A percentile compares a stretch with the other conserved stretches of the same genome.
These are phyloP conservation scores for Cryptosporidium meleagridis DNA, from an alignment of 169 alveolate genomes.

Conservation along the genomic window DNA sequence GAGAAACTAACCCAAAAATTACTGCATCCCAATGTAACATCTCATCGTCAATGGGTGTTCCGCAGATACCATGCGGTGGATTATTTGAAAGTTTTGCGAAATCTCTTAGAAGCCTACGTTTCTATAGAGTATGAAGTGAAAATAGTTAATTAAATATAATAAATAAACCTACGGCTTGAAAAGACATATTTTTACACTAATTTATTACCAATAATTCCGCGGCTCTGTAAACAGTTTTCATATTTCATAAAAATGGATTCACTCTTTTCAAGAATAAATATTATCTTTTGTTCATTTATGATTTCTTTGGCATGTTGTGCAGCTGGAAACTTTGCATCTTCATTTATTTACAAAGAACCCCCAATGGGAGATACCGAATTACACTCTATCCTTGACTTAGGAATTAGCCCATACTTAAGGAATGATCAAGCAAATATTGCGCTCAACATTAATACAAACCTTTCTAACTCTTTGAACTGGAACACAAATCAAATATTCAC, in stretches of 20 bases:
- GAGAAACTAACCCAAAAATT: slow-evolving; percentile 82
- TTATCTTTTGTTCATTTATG: slow-evolving; percentile 76
- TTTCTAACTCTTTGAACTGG: slow-evolving; percentile 75
- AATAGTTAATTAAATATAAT: neutral
- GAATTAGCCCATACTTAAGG: slow-evolving; percentile 76
- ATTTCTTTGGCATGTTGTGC: slow-evolving; percentile 75
- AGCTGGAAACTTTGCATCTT: slow-evolving; percentile 74
- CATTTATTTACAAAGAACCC: slow-evolving; percentile 48
- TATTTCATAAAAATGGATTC: slow-evolving; percentile 76
- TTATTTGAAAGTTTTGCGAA: slow-evolving; percentile 81
- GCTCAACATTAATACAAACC: slow-evolving; percentile 75
- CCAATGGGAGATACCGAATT: slow-evolving; percentile 67
- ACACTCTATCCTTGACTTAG: slow-evolving; percentile 72
- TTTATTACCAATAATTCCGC: neutral
- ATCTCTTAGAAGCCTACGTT: slow-evolving; percentile 82
- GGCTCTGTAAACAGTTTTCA: neutral
- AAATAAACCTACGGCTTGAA: slow-evolving; percentile 69
- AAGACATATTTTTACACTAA: slow-evolving; percentile 21
- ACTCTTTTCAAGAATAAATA: slow-evolving; percentile 76
- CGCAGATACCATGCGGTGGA: slow-evolving; percentile 84
- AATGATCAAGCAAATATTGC: slow-evolving; percentile 79
- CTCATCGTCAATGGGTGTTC: slow-evolving; percentile 85
- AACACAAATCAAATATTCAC: slow-evolving; percentile 78
- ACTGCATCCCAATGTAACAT: slow-evolving; percentile 87
- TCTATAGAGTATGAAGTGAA: neutral